Conservation (phyloP, 1,284 basidiomycete species). For the Leccinum angustisporum region DNA sequence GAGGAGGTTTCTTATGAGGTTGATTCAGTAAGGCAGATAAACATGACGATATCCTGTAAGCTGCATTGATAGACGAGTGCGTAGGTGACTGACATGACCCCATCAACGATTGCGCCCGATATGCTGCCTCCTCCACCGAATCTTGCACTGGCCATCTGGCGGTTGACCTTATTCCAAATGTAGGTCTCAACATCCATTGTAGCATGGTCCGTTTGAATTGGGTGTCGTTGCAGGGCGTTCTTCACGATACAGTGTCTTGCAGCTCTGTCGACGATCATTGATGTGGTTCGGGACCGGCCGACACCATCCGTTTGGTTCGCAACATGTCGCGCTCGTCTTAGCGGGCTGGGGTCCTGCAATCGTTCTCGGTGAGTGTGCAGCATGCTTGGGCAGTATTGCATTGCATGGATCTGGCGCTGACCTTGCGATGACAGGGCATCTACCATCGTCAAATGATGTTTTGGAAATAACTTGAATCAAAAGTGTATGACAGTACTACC, state of each 20-base stretch:
- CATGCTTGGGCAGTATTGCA: neutral
- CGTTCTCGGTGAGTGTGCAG: constrained; percentile 28
- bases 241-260: constrained; percentile 28
- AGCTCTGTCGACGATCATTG: constrained; percentile 32
- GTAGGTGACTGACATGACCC: constrained; percentile 1
- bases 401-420: neutral
- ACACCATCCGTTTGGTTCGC: constrained; percentile 31
- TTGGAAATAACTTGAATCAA: constrained; percentile 19
- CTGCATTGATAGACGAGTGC: too few species aligned
- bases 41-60: too few species aligned
- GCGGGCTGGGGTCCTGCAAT: constrained; percentile 32
- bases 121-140: constrained; percentile 7
- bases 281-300: constrained; percentile 17
- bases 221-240: constrained; percentile 19
- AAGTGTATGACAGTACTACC: constrained; percentile 5
- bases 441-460: constrained; percentile 27
- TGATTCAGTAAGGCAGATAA: neutral
- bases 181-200: constrained; percentile 3
- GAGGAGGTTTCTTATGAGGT: constrained; percentile 1
- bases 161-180: constrained; percentile 33
- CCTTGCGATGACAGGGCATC: constrained; percentile 15
- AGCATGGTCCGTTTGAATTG: neutral
- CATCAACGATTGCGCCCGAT: constrained; percentile 2
- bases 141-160: constrained; percentile 31
- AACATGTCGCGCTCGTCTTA: constrained; percentile 33